Conservation (phyloP, 345 rosid genomes). For the Camelina laxa region DNA sequence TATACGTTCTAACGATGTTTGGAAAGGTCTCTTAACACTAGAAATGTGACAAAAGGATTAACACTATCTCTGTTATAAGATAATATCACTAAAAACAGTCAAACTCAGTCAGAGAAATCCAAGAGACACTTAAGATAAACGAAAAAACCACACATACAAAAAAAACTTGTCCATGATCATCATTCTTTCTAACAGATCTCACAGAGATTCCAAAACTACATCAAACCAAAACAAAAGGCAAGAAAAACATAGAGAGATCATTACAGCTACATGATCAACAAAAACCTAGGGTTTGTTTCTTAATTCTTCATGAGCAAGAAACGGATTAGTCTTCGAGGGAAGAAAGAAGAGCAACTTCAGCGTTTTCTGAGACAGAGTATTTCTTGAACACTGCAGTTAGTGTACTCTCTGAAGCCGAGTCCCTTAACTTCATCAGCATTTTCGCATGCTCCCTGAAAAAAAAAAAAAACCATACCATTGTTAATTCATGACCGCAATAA, state of each 20-base stretch:
- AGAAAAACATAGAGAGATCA: neutral
- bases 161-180: neutral
- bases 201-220: neutral
- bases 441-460: conserved; percentile 59
- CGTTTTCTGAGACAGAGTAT: conserved; percentile 56
- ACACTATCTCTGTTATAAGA: too few species aligned
- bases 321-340: neutral
- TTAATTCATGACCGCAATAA: neutral
- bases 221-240: neutral
- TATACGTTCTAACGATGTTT: neutral
- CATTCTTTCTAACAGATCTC: neutral
- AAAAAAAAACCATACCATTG: neutral
- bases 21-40: neutral
- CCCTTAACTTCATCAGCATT: conserved; percentile 53
- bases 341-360: conserved; percentile 39
- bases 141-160: neutral
- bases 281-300: neutral
- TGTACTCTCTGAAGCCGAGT: conserved; percentile 58
- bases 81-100: neutral
- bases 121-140: neutral
- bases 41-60: neutral
- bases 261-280: conserved; percentile 15
- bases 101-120: neutral
- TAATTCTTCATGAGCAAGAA: conserved; percentile 19
- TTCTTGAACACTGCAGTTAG: conserved; percentile 64